Conservation (phyloP, 1,284 basidiomycete genomes). For the Microbotryum intermedium region DNA sequence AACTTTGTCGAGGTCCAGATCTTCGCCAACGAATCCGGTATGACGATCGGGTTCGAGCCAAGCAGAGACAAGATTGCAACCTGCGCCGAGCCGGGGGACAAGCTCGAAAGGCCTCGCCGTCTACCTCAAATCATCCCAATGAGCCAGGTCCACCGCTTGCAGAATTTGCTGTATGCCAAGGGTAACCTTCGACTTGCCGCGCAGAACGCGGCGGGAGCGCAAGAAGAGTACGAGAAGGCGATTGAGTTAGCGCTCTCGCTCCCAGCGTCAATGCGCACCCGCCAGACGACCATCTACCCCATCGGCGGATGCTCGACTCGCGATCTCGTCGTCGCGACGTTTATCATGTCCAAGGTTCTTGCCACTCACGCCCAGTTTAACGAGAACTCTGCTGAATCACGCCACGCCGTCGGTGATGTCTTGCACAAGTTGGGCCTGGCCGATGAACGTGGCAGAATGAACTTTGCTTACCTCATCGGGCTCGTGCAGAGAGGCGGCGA, state of each 20-base stretch:
- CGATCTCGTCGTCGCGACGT: conserved; percentile 30
- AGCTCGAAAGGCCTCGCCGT: conserved; percentile 18
- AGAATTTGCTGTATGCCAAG: conserved; percentile 45
- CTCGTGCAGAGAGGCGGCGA: conserved; percentile 40
- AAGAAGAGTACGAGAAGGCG: conserved; percentile 42
- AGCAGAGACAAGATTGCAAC: conserved; percentile 3
- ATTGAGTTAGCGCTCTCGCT: conserved; percentile 32
- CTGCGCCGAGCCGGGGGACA: too few species aligned
- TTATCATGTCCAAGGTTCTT: conserved; percentile 41
- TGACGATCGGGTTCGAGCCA: neutral
- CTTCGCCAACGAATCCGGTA: conserved; percentile 21
- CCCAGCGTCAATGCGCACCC: conserved; percentile 8
- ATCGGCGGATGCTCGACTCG: conserved; percentile 20
- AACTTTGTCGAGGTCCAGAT: conserved; percentile 37
- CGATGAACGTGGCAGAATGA: conserved; percentile 31
- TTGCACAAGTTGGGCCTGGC: conserved; percentile 25
- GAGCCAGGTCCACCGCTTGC: conserved; percentile 42
- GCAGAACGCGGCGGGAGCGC: conserved; percentile 30
- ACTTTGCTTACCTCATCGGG: conserved; percentile 39
- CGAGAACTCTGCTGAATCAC: conserved; percentile 32
- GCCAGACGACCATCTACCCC: conserved; percentile 9
- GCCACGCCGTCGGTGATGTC: conserved; percentile 29
- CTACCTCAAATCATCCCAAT: conserved; percentile 35
- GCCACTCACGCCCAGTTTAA: conserved; percentile 39
- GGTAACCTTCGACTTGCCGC: conserved; percentile 42